A percentile compares a stretch with the other conserved stretches of the same genome.
Evolutionary conservation across 371 early-diverging fungal species (phyloP).

Genomic region (Mucor plumbeus): DNA sequence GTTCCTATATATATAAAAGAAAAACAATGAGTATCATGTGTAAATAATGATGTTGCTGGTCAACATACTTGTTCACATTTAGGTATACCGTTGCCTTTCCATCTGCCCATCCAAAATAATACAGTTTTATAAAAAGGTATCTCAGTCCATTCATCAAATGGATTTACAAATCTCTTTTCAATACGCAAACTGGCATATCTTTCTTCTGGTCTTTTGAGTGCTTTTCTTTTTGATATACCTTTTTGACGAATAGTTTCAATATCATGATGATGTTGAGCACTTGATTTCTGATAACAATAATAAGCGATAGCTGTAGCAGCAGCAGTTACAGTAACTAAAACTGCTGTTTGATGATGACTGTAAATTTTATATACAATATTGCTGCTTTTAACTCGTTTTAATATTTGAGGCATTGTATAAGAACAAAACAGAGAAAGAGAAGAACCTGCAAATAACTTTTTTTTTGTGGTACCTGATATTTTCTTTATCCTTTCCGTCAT

Average conservation of each 20-base stretch:
- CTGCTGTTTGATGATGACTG: slow-evolving; percentile 3
- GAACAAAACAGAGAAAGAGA: slow-evolving; percentile 16
- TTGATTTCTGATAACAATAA: slow-evolving; percentile 1
- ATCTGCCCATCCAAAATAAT: slow-evolving; percentile 29
- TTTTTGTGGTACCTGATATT: slow-evolving; percentile 21
- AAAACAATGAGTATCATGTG: too few relatives aligned
- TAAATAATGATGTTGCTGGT: too few relatives aligned
- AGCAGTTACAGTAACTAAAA: slow-evolving; percentile 3
- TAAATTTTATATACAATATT: neutral
- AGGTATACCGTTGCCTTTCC: slow-evolving; percentile 36
- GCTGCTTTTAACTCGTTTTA: slow-evolving; percentile 9
- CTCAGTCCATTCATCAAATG: slow-evolving; percentile 33
- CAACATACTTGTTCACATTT: slow-evolving; percentile 11
- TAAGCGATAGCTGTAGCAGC: slow-evolving; percentile 17
- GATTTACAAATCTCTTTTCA: slow-evolving; percentile 24
- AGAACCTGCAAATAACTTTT: slow-evolving; percentile 19
- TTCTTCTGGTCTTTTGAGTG: slow-evolving; percentile 26
- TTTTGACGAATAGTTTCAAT: slow-evolving; percentile 13
- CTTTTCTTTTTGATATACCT: slow-evolving; percentile 18
- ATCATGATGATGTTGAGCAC: neutral
- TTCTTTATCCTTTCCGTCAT: slow-evolving; percentile 12
- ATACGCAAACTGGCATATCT: slow-evolving; percentile 29
- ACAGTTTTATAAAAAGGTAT: slow-evolving; percentile 32
- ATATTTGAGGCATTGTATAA: slow-evolving; percentile 18
- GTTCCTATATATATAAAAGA: slow-evolving; percentile 26